Evolutionary conservation across 768 basidiomycete species (phyloP), one percentile per base, ranked within the genome.

Genomic region (Cyclocybe aegerita): DNA sequence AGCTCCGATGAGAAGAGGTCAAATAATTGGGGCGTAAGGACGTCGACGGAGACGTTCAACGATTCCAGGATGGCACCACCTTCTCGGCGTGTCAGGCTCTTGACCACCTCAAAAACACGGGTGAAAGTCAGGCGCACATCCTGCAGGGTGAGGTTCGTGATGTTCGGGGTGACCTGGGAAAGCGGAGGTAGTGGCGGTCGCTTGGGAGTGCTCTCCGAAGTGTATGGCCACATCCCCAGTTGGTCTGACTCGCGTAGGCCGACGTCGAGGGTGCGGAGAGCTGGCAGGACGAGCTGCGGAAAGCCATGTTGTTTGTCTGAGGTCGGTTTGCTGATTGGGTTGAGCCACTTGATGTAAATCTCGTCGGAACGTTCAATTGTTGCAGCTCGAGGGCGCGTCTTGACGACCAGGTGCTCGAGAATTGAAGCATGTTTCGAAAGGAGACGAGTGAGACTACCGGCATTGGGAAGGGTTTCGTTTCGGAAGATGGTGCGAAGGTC

Each of bases 401-500:
- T 55, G 38, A 59, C 15, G 16, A 53, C 33, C 10, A 59, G 37
- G 4, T 14, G 29, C 12, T 50, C 34, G 17, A 59, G 41, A 9
- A 44, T 53, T 14, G 45, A 17, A 3, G 52, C 30, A 23, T 59
- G 57, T 39, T 38, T 48, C 15, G 54, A 33, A 16, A 59, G 42
- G 31, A 59, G 55, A 23, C 43, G 30, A 7, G 54, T 53, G 23
- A 59, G 46, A 4, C 30, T 34, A 15, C 53, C 42, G 14, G 48
- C 37, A 4, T 38, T 16, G 12, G 51, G 49, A 38, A 55, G 35
- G 10, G 49, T 50, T 12, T 12, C 7, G 2, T 11, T n/a, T 32
- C 53, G 55, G 12, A 55, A 43, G n/a, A 59, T 43, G 10, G 43
- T 48, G 8, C 40, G 41, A 12, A 59, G 39, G 32, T 59, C 57